Evolutionary conservation across 2,329 filamentous ascomycete species (phyloP).

Genomic region (Pseudogymnoascus sp.): DNA sequence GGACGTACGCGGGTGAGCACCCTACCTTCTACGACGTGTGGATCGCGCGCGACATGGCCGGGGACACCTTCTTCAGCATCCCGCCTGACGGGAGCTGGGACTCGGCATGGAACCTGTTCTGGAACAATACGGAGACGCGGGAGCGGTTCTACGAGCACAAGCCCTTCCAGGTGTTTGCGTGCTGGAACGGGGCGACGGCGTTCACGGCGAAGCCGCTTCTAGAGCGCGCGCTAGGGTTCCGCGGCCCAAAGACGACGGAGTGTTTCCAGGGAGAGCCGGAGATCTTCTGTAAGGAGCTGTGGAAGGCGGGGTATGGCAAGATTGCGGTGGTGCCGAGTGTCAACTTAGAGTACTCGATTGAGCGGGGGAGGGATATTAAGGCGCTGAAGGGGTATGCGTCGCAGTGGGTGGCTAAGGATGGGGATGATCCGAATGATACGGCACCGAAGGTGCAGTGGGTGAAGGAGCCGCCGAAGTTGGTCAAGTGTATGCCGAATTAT

Average conservation of each 20-base stretch:
- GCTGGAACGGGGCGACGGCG: conserved; percentile 51
- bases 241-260: conserved; percentile 34
- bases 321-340: conserved; percentile 51
- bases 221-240: conserved; percentile 38
- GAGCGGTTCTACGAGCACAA: conserved; percentile 28
- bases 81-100: conserved; percentile 44
- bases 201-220: conserved; percentile 43
- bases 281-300: conserved; percentile 52
- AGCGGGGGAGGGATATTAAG: conserved; percentile 40
- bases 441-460: not conserved
- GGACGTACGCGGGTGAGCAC: conserved; percentile 38
- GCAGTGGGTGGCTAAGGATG: conserved; percentile 28
- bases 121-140: conserved; percentile 37
- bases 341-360: conserved; percentile 47
- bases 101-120: conserved; percentile 45
- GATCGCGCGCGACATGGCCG: conserved; percentile 45
- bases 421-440: not conserved
- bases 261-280: conserved; percentile 49
- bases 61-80: conserved; percentile 50
- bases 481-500: conserved; percentile 12
- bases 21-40: conserved; percentile 52
- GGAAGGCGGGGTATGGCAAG: conserved; percentile 41
- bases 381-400: conserved; percentile 42
- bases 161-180: conserved; percentile 55
- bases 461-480: conserved; percentile 6